Evolutionary conservation across 164 flowering plant species (phyloP), one percentile per base, ranked within the genome.

Genomic region (Vitis rotundifolia): DNA sequence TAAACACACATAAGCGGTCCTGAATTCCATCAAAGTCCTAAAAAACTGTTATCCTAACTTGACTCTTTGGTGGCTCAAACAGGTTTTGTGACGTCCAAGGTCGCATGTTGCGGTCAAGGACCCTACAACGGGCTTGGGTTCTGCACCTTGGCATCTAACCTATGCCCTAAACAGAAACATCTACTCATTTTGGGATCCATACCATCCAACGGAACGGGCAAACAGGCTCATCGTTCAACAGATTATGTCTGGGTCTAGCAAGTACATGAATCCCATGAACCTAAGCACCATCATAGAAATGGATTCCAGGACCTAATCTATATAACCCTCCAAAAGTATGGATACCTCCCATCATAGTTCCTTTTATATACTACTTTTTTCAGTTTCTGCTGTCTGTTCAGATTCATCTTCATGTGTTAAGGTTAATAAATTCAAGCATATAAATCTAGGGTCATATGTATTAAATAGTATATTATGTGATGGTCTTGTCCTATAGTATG

Each of bases 61-160:
- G 61, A 15, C 12, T 18, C 28, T n/a, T 18, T 56, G n/a, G 18
- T 75, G 22, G 12, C 11, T 55, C 49, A 18, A 48, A 48, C 85
- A 91, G 97, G 97, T 6, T 90, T 92, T 77, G 83, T 69, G 26
- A 81, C 89, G 11, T 81, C 97, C 29, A 82, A 79, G 75, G 61
- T 83, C 19, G 97, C 95, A 11, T 90, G 97, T 49, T 92, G 97
- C 59, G 97, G 97, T 12, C 97, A 92, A 76, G 97, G 97, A 55
- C 90, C 88, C 0, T 81, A 77, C 81, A 92, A 91, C 72, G 98
- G 98, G 51, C 13, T 91, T 0, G 98, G 98, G 13, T 63, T 82
- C 0, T 92, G 98, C 78, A 85, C 78, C 0, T 3, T 47, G 0
- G 18, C 59, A 11, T 85, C 91, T 2, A 77, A 80, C 68, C 63